Conservation (phyloP, 352 stramenopile species). For the Globisporangium acanthophoron region DNA sequence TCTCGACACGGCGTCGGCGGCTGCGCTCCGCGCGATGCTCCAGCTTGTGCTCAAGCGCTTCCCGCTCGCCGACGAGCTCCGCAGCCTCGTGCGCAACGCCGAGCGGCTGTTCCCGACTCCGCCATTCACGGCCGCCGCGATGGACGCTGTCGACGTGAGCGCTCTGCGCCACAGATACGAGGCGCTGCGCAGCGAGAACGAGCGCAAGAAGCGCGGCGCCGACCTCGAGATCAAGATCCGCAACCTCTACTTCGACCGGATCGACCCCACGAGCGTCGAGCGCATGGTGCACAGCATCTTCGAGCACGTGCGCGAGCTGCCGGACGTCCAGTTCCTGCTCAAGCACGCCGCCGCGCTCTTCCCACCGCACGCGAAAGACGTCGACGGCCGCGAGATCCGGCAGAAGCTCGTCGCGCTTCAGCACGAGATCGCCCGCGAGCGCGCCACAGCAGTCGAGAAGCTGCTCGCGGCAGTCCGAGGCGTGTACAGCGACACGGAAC, state of each 20-base stretch:
- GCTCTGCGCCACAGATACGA: constrained; percentile 34
- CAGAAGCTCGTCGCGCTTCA: constrained; percentile 54
- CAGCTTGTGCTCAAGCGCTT: constrained; percentile 59
- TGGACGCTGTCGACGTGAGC: constrained; percentile 24
- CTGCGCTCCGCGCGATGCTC: constrained; percentile 29
- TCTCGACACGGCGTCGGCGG: constrained; percentile 16
- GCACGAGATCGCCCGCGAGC: constrained; percentile 55
- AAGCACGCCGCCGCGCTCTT: constrained; percentile 67
- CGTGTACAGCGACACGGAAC: constrained; percentile 81
- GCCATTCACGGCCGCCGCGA: constrained; percentile 22
- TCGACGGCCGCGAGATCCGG: constrained; percentile 60
- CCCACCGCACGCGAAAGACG: constrained; percentile 47
- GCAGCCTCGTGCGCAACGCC: constrained; percentile 77
- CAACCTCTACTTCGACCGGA: constrained; percentile 87
- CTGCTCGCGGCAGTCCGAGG: constrained; percentile 47
- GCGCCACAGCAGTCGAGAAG: constrained; percentile 58
- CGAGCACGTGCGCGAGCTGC: constrained; percentile 52
- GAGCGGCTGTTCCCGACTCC: constrained; percentile 72
- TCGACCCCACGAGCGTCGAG: constrained; percentile 78
- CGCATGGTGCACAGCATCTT: constrained; percentile 82
- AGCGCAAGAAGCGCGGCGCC: constrained; percentile 73
- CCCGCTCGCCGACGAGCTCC: constrained; percentile 53
- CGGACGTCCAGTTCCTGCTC: constrained; percentile 82
- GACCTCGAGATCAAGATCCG: constrained; percentile 89
- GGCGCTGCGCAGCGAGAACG: constrained; percentile 32